Conservation (phyloP, 2,329 filamentous ascomycete genomes). For the Fusarium siculi region DNA sequence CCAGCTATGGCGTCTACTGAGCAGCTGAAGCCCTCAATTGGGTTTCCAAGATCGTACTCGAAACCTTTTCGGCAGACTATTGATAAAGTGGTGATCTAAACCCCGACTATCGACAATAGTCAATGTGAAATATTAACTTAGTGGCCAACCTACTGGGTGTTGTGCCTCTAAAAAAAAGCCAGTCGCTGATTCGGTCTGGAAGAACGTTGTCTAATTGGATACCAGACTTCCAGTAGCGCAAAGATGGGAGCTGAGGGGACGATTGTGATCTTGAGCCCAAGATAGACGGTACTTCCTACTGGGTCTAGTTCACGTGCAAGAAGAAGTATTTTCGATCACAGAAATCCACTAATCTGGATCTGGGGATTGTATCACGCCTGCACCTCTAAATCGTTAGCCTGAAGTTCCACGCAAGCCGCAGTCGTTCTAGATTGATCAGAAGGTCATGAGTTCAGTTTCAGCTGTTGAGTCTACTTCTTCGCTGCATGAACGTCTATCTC, state of each 20-base stretch:
- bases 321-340: background rate
- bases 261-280: no score
- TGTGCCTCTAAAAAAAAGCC: no score
- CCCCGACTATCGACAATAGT: background rate
- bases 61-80: background rate
- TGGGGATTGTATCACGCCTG: background rate
- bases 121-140: background rate
- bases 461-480: background rate
- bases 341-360: background rate
- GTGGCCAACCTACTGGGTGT: background rate
- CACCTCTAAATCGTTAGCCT: background rate
- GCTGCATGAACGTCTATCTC: accelerated
- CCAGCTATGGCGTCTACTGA: background rate
- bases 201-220: background rate
- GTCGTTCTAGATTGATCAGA: background rate
- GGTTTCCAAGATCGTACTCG: background rate
- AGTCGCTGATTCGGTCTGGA: accelerated
- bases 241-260: background rate
- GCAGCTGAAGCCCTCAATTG: background rate
- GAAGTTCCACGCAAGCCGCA: background rate
- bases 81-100: background rate
- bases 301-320: accelerated
- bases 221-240: background rate
- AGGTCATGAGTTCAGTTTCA: background rate
- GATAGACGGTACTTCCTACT: background rate